A percentile compares a stretch with the other conserved stretches of the same genome.
Conservation (phyloP, 192 early-diverging fungal genomes). For the Chytriomyces sp. region DNA sequence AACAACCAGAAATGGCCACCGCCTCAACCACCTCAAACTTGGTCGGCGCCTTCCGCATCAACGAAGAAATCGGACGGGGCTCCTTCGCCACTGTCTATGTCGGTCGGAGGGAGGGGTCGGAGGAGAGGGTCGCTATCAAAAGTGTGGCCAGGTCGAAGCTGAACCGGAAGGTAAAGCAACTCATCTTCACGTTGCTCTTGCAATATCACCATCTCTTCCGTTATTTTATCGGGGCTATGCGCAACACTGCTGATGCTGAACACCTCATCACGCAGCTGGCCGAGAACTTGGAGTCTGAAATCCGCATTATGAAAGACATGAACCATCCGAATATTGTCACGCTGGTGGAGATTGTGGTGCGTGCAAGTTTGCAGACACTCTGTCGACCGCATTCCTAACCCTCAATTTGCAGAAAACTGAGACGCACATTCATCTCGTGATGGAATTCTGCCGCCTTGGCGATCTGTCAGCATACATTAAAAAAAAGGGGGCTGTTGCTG, state of each 20-base stretch:
- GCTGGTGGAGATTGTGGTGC: slow-evolving; percentile 85
- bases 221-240: no score
- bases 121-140: slow-evolving; percentile 81
- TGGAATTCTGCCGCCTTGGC: slow-evolving; percentile 97
- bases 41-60: slow-evolving; percentile 81
- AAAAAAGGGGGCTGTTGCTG: slow-evolving; percentile 46
- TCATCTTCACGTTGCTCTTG: no score
- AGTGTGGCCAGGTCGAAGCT: slow-evolving; percentile 86
- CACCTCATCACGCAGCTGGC: slow-evolving; percentile 62
- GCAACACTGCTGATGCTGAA: no score
- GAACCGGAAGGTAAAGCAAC: slow-evolving; percentile 54
- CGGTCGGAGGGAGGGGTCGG: slow-evolving; percentile 50
- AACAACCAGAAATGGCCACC: no score
- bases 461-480: slow-evolving; percentile 92
- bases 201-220: no score
- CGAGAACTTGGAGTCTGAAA: slow-evolving; percentile 96
- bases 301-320: slow-evolving; percentile 86
- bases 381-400: background rate
- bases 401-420: slow-evolving; percentile 73
- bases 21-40: background rate
- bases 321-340: slow-evolving; percentile 87
- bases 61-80: slow-evolving; percentile 87
- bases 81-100: slow-evolving; percentile 96
- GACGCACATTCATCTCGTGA: slow-evolving; percentile 92
- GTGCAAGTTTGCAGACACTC: background rate